Evolutionary conservation across 2,329 filamentous ascomycete species (phyloP).

Genomic region (Xylariaceae sp.): DNA sequence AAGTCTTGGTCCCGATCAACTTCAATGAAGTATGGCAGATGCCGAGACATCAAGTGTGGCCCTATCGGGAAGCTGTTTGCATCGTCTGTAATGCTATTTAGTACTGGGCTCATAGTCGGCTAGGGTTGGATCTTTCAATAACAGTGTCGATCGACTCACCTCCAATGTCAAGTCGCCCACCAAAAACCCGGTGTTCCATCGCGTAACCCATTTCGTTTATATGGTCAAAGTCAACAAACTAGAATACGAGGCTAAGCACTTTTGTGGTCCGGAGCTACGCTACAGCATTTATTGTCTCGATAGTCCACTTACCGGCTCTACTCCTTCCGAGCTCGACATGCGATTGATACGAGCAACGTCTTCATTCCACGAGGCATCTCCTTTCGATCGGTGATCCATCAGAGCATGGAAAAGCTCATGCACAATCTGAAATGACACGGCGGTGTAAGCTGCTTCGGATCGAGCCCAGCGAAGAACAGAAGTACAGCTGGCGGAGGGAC

Average conservation of each 20-base stretch:
- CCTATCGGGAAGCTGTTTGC: neutral
- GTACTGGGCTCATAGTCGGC: neutral
- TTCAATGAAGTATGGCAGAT: neutral
- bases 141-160: constrained; percentile 3
- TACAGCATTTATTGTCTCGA: no score
- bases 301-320: constrained; percentile 8
- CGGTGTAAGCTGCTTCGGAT: neutral
- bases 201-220: constrained; percentile 3
- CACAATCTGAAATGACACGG: neutral
- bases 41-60: neutral
- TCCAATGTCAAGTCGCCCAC: neutral
- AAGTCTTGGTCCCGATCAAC: neutral
- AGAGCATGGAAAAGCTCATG: constrained; percentile 9
- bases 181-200: constrained; percentile 6
- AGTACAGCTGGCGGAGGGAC: neutral
- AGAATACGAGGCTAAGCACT: neutral
- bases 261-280: no score
- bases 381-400: neutral
- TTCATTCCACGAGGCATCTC: neutral
- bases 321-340: accelerated
- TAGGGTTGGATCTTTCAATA: neutral
- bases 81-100: neutral
- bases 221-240: constrained; percentile 1
- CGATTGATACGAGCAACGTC: neutral
- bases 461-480: neutral